phyloP scores from a whole-genome alignment of 176 grass and related monocot species.

The Elymus sibiricus region DNA sequence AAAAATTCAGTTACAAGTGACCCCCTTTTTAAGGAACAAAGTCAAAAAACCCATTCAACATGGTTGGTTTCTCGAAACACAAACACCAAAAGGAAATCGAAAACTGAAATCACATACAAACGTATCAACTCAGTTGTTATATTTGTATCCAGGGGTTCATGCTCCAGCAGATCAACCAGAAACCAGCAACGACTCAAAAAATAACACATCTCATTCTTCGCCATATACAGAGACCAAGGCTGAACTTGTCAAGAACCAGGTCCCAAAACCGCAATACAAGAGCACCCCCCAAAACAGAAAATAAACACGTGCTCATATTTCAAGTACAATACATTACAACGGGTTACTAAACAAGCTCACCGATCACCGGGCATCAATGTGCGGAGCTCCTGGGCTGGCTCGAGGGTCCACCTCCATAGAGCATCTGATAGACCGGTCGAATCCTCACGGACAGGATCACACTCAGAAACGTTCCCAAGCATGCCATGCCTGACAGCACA shows the following conservation, averaged over 20 bases:
- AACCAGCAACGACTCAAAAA: not conserved
- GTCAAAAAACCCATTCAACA: not conserved
- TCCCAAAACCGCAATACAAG: not conserved
- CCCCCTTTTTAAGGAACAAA: not conserved
- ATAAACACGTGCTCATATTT: not conserved
- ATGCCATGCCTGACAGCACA: constrained; percentile 60
- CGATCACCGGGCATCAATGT: constrained; percentile 32
- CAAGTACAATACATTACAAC: constrained; percentile 8
- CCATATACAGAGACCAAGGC: not conserved
- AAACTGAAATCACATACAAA: not conserved
- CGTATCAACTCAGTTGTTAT: no score
- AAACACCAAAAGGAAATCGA: not conserved
- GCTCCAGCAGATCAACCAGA: not conserved
- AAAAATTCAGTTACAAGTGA: not conserved
- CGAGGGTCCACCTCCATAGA: constrained; percentile 69
- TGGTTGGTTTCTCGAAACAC: not conserved
- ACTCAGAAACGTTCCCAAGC: constrained; percentile 71
- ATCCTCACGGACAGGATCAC: constrained; percentile 62
- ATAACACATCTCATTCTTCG: not conserved
- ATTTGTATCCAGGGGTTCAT: not conserved
- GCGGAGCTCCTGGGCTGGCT: constrained; percentile 49
- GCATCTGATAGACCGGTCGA: constrained; percentile 80
- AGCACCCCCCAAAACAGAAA: not conserved
- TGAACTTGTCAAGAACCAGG: not conserved
- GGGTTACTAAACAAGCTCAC: not conserved